Evolutionary conservation across 148 eudicot genomes (phyloP), one percentile per base, ranked within the genome.

Genomic region (Arbutus unedo): DNA sequence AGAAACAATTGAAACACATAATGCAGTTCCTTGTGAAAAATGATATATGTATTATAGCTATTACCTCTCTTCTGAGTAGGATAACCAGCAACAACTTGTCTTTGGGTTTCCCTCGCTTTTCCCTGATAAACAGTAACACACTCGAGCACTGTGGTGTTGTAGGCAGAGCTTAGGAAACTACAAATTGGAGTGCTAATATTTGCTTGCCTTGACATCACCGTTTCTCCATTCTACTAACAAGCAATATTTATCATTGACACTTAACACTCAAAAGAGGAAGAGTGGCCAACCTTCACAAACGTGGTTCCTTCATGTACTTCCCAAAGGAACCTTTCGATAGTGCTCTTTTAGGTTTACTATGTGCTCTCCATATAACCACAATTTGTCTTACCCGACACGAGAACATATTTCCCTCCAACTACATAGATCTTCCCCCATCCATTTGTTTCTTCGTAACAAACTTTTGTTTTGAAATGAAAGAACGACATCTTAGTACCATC

Each of bases 71-170:
- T 84, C 51, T 71, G 54, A 56, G 80, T 74, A 41, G 84, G 67
- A 79, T 47, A 38, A 71, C 64, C 79, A 47, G 47, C 80, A 64
- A 75, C 59, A 81, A 73, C 81, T 86, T 83, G 70, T 68, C 64
- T 70, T 76, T 10, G 76, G 79, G 57, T 80, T n/a, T n/a, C 48
- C 78, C 78, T 86, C 16, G 66, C 67, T 6, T 54, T 83, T 51
- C 85, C 90, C 91, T 93, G 78, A 86, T 87, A 78, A 44, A 84
- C 72, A 87, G 23, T 56, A 62, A 23, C n/a, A 5, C 60, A 79
- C 4, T 18, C 16, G 8, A 55, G 76, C 6, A 41, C 23, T 67
- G 18, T 13, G 50, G 41, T 53, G 31, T 57, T 50, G 57, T 10
- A 68, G 25, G 19, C 48, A 50, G n/a, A 51, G 18, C n/a, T 38